Base-by-base conservation (phyloP, 805 yeast genomes). In the Candida dendrica region DNA sequence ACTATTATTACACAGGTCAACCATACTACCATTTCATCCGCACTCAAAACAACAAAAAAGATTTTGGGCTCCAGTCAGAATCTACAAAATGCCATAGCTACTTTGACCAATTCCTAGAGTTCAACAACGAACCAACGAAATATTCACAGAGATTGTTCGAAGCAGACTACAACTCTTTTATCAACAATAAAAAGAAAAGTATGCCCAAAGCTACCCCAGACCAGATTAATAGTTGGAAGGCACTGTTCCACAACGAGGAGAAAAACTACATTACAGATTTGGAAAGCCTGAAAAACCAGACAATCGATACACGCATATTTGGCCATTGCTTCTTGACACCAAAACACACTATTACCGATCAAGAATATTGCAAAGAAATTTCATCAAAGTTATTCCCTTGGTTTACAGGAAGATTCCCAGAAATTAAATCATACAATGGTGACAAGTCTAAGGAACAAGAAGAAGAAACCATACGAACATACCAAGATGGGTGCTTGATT, bases 371-470 rank as follows among this genome's bases (percentile, higher is more conserved):
- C 34, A 3, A 15, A 24, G 19, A 19, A 3, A 22, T 34, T 11
- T 45, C 48, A 30, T 6, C 10, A 13, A 32, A 16, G 9, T 19
- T 47, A 13, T 47, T 44, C 30, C 47, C 48, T 7, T 49, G 49
- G 48, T 26, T 47, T 3, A 26, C 38, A 17, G 36, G 18, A 10
- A 27, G 19, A 27, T 29, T 13, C 8, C 38, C 38, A 18, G 15
- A 2, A 5, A 18, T 27, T 19, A n/a, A 27, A 4, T 22, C 15
- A 17, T 24, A 18, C 13, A 29, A 34, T 27, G 37, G 38, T 4
- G n/a, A 27, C 4, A 27, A 27, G 4, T 11, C 10, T 10, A 27
- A 27, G 14, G 24, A 27, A 6, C 19, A 16, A 8, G 10, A 27
- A 27, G 30, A 27, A 13, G 9, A 27, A 11, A n/a, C 13, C 13